Conservation (phyloP, 2,329 filamentous ascomycete genomes). For the Claviceps capensis region DNA sequence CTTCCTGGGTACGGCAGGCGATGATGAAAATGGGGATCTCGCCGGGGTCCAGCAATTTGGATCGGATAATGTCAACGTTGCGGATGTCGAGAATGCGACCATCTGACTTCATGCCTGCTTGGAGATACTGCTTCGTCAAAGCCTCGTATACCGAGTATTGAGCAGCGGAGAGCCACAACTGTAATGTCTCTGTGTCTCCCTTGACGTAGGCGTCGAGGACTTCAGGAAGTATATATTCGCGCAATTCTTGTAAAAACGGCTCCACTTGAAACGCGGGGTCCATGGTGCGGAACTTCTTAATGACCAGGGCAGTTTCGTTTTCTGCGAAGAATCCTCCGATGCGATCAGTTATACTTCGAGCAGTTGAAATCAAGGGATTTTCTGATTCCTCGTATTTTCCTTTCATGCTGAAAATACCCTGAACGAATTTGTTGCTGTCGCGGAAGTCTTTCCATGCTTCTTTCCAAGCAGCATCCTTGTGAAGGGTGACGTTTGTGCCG, state of each 20-base stretch:
- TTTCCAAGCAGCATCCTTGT: slow-evolving; percentile 96
- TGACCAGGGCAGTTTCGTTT: slow-evolving; percentile 93
- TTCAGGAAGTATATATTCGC: slow-evolving; percentile 95
- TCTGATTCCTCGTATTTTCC: slow-evolving; percentile 89
- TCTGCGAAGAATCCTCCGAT: slow-evolving; percentile 95
- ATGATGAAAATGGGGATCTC: slow-evolving; percentile 95
- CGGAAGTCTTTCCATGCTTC: slow-evolving; percentile 96
- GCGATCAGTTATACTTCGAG: slow-evolving; percentile 83
- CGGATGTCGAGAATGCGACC: slow-evolving; percentile 91
- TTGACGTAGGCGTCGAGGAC: slow-evolving; percentile 97
- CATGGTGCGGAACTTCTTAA: slow-evolving; percentile 95
- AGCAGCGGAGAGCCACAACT: slow-evolving; percentile 89
- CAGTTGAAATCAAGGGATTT: slow-evolving; percentile 86
- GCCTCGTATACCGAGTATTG: slow-evolving; percentile 96
- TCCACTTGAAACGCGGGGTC: slow-evolving; percentile 92
- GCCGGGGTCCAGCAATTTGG: slow-evolving; percentile 69
- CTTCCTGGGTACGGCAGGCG: slow-evolving; percentile 90
- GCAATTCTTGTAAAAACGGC: slow-evolving; percentile 85
- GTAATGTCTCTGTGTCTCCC: slow-evolving; percentile 79
- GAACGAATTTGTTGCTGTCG: slow-evolving; percentile 77
- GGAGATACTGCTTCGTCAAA: slow-evolving; percentile 91
- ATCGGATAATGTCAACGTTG: slow-evolving; percentile 76
- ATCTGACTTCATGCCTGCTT: slow-evolving; percentile 84
- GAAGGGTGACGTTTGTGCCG: slow-evolving; percentile 83
- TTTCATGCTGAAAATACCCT: slow-evolving; percentile 77